Conservation (phyloP, 768 basidiomycete species). For the Inosperma sp. region DNA sequence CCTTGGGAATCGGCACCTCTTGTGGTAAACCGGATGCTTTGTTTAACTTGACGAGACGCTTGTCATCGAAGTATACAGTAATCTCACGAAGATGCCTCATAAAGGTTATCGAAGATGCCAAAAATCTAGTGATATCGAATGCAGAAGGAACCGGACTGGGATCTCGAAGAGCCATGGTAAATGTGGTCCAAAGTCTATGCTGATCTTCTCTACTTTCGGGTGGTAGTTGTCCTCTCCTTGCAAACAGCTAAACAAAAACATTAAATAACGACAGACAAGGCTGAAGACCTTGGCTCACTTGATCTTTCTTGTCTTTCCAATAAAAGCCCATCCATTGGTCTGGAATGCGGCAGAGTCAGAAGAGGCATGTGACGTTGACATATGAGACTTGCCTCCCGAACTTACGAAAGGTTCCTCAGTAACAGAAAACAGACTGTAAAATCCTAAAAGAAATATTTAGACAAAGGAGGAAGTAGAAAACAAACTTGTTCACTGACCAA, state of each 20-base stretch:
- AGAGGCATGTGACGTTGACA: constrained; percentile 3
- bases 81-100: constrained; percentile 77
- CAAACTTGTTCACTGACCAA: constrained; percentile 42
- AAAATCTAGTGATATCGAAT: constrained; percentile 86
- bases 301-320: constrained; percentile 92
- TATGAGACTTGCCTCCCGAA: constrained; percentile 54
- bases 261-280: constrained; percentile 6
- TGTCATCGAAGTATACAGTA: constrained; percentile 77
- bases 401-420: constrained; percentile 81
- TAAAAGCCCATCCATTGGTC: constrained; percentile 95
- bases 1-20: constrained; percentile 48
- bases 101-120: constrained; percentile 90
- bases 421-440: constrained; percentile 78
- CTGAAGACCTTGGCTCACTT: constrained; percentile 39
- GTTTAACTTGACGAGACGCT: constrained; percentile 59
- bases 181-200: constrained; percentile 70
- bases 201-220: constrained; percentile 24
- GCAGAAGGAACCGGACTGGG: constrained; percentile 72
- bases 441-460: constrained; percentile 15
- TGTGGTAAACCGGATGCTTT: constrained; percentile 57
- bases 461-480: neutral
- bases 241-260: constrained; percentile 55
- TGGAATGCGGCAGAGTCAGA: constrained; percentile 21
- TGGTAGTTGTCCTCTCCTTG: constrained; percentile 68
- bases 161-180: constrained; percentile 85